Base-by-base conservation (phyloP, 148 eudicot genomes). In the Rhododendron kiyosumense region DNA sequence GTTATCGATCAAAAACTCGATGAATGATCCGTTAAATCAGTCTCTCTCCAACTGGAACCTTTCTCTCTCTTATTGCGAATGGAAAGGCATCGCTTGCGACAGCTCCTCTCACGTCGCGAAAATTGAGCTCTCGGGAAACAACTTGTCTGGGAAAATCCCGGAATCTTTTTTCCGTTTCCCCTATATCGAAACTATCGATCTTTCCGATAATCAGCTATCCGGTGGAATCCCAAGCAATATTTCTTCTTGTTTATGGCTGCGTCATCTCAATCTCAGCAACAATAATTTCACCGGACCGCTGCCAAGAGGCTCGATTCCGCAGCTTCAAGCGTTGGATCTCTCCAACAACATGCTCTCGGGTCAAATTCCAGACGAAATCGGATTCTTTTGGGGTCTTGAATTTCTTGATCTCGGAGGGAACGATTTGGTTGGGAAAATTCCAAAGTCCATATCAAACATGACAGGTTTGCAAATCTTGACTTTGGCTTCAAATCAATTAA, bases 371-470 rank as follows among this genome's bases (percentile, higher is more conserved):
- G 89, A 85, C 6, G 88, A 83, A n/a, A 81, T 96, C 5, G 98
- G 94, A 24, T 83, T 48, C 3, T 54, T 90, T 26, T 77, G 87
- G 0, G 82, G 87, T 67, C 85, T 95, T 45, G 87, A 83, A 78
- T 89, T 88, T 80, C 94, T 96, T 78, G 99, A 96, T 86, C 87
- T 96, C 30, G 99, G 99, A 2, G 99, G 99, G 38, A 96, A 96
- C 86, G 86, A 43, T 36, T 86, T 96, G 36, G 84, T 88, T 4
- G 99, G 98, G 26, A 51, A 34, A 61, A 92, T 96, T 75, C 99
- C 99, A 34, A 86, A 81, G n/a, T 94, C 98, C 5, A n/a, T 96
- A 7, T 46, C 90, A 65, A 93, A 93, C 34, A 32, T 96, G 81
- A 89, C 91, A 38, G 85, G 32, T 24, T 82, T 96, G 83, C 88